phyloP scores from a whole-genome alignment of 2,329 filamentous ascomycete genomes.

The Colletotrichum magnum region DNA sequence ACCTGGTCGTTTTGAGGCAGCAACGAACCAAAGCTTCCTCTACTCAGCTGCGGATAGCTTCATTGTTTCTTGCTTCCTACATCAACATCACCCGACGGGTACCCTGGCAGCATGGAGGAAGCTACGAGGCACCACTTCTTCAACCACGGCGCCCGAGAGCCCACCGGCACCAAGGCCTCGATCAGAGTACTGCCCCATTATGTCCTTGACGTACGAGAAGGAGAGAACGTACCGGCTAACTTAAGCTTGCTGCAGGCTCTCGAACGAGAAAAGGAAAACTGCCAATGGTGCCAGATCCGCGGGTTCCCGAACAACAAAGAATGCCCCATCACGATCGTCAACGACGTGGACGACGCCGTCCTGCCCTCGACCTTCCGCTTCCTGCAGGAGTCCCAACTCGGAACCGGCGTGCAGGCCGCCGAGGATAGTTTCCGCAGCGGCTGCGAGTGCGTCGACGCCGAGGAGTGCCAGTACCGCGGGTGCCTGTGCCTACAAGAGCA shows the following conservation, averaged over 20 bases:
- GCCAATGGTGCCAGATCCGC: conserved; percentile 74
- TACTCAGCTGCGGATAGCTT: too few relatives aligned
- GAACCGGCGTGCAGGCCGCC: conserved; percentile 71
- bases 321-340: conserved; percentile 74
- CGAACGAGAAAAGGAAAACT: conserved; percentile 58
- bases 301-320: conserved; percentile 63
- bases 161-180: conserved; percentile 4
- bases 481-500: conserved; percentile 80
- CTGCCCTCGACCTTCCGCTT: conserved; percentile 78
- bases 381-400: conserved; percentile 73
- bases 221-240: conserved; percentile 6
- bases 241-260: conserved; percentile 47
- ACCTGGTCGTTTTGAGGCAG: too few relatives aligned
- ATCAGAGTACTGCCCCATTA: conserved; percentile 17
- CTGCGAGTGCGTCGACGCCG: conserved; percentile 74
- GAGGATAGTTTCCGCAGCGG: conserved; percentile 76
- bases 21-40: too few relatives aligned
- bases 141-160: conserved; percentile 54
- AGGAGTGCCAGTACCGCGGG: conserved; percentile 75
- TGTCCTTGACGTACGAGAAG: background rate
- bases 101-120: conserved; percentile 57
- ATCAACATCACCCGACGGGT: background rate
- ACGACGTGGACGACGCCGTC: conserved; percentile 69
- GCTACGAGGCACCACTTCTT: conserved; percentile 65
- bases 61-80: background rate